Conservation (phyloP, 345 rosid species). For the Brassica nigra region DNA sequence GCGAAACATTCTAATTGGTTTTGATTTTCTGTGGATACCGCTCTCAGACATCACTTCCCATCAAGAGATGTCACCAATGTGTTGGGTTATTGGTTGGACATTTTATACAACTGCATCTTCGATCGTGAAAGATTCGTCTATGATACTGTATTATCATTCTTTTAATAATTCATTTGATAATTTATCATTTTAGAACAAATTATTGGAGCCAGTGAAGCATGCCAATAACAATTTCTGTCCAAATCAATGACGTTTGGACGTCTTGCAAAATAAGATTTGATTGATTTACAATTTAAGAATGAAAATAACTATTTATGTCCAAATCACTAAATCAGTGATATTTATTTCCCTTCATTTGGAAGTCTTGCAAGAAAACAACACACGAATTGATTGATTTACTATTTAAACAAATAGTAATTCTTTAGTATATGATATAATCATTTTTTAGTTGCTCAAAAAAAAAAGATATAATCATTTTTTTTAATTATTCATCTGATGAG, state of each 20-base stretch:
- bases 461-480: not conserved
- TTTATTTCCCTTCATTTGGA: not conserved
- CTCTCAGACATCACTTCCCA: slow-evolving; percentile 23
- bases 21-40: not conserved
- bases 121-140: slow-evolving; percentile 8
- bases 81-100: slow-evolving; percentile 30
- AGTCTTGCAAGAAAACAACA: not conserved
- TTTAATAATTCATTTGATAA: not conserved
- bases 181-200: not conserved
- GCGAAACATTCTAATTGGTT: not conserved
- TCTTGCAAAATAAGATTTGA: no score
- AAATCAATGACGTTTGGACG: not conserved
- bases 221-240: slow-evolving; percentile 18
- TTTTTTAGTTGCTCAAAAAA: not conserved
- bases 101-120: slow-evolving; percentile 2
- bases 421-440: not conserved
- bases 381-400: not conserved
- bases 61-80: slow-evolving; percentile 30
- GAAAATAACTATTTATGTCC: slow-evolving; percentile 12
- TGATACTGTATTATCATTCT: not conserved
- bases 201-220: slow-evolving; percentile 23
- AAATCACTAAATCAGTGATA: not conserved
- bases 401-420: not conserved
- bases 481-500: slow-evolving; percentile 5
- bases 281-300: no score